These are phyloP conservation scores for Boletus sp. DNA, from an alignment of 768 basidiomycete species.

Conservation along the genomic window DNA sequence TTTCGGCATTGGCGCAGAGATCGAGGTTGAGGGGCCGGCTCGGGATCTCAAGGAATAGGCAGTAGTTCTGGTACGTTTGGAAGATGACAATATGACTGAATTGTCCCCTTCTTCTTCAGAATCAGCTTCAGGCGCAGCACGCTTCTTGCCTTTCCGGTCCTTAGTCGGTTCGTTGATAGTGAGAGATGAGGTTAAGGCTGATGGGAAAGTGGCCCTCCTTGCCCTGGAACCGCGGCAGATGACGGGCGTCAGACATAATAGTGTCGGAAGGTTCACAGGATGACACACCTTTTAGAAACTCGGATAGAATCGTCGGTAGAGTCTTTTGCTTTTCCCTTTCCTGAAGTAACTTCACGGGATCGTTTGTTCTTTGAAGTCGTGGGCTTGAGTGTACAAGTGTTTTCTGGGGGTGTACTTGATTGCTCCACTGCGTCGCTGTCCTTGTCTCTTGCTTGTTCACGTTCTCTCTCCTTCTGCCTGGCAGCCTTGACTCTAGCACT, in stretches of 20 bases:
- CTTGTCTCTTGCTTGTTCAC: constrained; percentile 51
- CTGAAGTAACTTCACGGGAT: constrained; percentile 44
- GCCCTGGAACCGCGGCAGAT: constrained; percentile 43
- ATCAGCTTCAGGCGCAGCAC: constrained; percentile 67
- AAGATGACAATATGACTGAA: constrained; percentile 43
- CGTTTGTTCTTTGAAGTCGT: constrained; percentile 46
- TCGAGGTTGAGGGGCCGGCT: constrained; percentile 39
- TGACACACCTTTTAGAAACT: constrained; percentile 59
- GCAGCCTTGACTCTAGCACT: constrained; percentile 76
- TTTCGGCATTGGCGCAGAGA: constrained; percentile 63
- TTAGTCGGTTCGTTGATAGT: constrained; percentile 73
- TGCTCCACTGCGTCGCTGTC: constrained; percentile 48
- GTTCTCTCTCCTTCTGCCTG: constrained; percentile 61
- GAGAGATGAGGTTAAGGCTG: constrained; percentile 40
- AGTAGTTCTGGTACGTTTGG: constrained; percentile 60
- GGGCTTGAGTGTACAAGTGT: constrained; percentile 40
- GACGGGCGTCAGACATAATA: constrained; percentile 26
- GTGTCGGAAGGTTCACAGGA: constrained; percentile 30
- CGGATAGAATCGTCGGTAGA: constrained; percentile 48
- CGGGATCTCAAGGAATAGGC: constrained; percentile 69
- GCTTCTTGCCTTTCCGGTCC: constrained; percentile 91
- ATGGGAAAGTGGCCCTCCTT: constrained; percentile 53
- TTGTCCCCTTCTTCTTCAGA: constrained; percentile 63
- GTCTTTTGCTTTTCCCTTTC: constrained; percentile 67
- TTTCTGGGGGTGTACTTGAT: constrained; percentile 39